Percentiles rank a stretch among this genome's conserved stretches.
These are phyloP conservation scores for Holtermannia corniformis DNA, from an alignment of 768 basidiomycete genomes.

Conservation along the genomic window DNA sequence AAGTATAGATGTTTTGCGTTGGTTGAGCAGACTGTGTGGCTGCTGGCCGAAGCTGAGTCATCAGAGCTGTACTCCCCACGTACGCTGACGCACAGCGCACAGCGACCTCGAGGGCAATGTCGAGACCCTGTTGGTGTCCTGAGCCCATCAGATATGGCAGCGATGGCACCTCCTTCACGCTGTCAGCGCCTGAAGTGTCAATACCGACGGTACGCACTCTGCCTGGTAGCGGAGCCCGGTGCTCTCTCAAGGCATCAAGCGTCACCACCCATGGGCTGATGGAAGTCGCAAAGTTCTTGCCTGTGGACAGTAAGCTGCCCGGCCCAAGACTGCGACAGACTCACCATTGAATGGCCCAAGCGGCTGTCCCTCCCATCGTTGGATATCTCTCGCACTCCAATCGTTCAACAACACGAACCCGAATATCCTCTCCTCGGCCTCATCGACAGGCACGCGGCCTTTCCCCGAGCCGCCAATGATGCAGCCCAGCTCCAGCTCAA, in stretches of 20 bases:
- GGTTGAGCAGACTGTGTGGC: background rate
- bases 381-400: background rate
- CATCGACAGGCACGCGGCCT: background rate
- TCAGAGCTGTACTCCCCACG: no score
- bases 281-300: background rate
- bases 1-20: background rate
- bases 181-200: no score
- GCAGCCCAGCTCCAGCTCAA: background rate
- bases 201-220: no score
- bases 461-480: background rate
- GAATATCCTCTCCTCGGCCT: background rate
- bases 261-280: background rate
- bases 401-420: slow-evolving; percentile 2
- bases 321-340: background rate
- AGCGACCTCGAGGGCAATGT: background rate
- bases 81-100: background rate
- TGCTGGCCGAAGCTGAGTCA: background rate
- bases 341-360: background rate
- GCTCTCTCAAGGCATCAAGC: background rate
- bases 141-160: background rate
- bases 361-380: background rate
- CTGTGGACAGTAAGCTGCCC: background rate
- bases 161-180: background rate
- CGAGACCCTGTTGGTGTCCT: background rate
- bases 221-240: no score